Base-by-base conservation (phyloP, 257 asterid genomes). In the Fraxinus anomala region DNA sequence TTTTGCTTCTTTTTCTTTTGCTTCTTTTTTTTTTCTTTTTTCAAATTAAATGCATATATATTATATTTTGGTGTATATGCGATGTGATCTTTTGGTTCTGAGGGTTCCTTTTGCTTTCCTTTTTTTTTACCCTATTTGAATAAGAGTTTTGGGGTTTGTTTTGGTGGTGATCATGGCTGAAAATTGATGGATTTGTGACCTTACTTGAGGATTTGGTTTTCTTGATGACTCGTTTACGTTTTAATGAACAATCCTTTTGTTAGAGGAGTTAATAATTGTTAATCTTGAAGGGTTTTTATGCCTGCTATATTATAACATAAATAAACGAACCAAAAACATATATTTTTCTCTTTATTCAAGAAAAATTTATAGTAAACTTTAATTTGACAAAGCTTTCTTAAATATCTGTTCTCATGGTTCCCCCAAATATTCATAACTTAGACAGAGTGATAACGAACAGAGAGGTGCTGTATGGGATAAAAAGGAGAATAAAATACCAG, bases 131-230 rank as follows among this genome's bases (percentile, higher is more conserved):
- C 4, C 14, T 73, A 44, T 51, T 56, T n/a, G 65, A 10, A 12
- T 69, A 28, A 8, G 4, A 10, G 36, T 33, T 23, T 67, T 8
- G 67, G 44, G 44, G 74, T 5, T 56, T 80, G 33, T 24, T 73
- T 61, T 33, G 51, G 36, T 40, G 54, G 74, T 39, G 81, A 77
- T 79, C 83, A 72, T 68, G 7, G 77, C 33, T 76, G 11, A 65
- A 69, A 68, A 77, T 80, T 73, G 61, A 65, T 70, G 71, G 70
- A 76, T 24, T 77, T 39, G 13, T 66, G 74, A 63, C 74, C 40
- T 66, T 70, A 80, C 31, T 40, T 54, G 16, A 11, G 59, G 30
- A 67, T 54, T 77, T 76, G 67, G 39, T 65, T 66, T 79, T 30
- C n/a, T 13, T 77, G 72, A 2, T 33, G 63, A 28, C 13, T 76